phyloP scores from a whole-genome alignment of 805 yeast species.

The Schizosaccharomyces cryophilus region DNA sequence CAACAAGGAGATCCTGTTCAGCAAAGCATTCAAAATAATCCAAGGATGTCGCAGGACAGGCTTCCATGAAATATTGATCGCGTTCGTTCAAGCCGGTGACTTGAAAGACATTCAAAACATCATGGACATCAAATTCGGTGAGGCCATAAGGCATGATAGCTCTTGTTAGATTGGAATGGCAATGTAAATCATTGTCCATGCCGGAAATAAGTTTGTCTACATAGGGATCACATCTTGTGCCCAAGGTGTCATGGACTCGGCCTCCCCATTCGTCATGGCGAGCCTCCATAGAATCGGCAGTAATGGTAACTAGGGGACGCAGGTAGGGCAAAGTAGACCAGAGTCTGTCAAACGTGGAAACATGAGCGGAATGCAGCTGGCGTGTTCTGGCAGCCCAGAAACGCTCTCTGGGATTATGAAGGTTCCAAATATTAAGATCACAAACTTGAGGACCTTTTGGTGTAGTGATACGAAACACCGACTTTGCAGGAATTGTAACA shows the following conservation, averaged over 20 bases:
- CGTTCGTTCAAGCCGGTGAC: background rate
- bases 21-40: background rate
- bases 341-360: background rate
- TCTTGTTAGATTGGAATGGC: background rate
- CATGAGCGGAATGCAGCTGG: background rate
- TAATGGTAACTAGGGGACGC: background rate
- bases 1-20: background rate
- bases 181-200: background rate
- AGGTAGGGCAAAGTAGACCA: background rate
- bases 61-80: background rate
- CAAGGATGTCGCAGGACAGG: background rate
- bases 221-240: background rate
- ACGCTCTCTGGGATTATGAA: background rate
- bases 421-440: background rate
- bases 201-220: background rate
- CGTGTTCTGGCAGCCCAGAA: background rate
- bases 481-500: background rate
- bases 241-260: background rate
- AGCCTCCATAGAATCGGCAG: background rate
- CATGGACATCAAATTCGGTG: background rate
- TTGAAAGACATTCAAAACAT: background rate
- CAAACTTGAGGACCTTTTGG: background rate
- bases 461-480: background rate
- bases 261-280: background rate
- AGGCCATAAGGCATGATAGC: background rate